These are phyloP conservation scores for Penicillium flavigenum DNA, from an alignment of 495 filamentous ascomycete species.

Conservation along the genomic window DNA sequence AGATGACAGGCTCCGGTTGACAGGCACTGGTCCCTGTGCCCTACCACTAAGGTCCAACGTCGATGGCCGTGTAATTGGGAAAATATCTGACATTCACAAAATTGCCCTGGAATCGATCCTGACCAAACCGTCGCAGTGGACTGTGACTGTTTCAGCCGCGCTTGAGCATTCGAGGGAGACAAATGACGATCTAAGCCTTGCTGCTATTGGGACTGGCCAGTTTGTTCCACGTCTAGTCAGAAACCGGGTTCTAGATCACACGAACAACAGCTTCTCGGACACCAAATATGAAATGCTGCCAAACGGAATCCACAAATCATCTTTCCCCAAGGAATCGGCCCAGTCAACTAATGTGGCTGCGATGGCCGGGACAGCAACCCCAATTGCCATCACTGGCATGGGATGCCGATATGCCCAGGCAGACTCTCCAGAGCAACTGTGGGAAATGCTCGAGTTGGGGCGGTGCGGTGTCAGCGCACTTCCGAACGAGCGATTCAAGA, in stretches of 20 bases:
- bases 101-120: constrained; percentile 1
- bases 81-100: not conserved
- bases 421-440: constrained; percentile 43
- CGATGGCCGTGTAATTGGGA: not conserved
- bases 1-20: not conserved
- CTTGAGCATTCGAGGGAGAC: not conserved
- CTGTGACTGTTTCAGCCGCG: not conserved
- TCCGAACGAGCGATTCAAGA: constrained; percentile 20
- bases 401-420: constrained; percentile 41
- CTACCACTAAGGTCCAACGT: constrained; percentile 2
- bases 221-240: not conserved
- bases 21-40: not conserved
- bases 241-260: not conserved
- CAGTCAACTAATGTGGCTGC: not conserved
- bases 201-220: not conserved
- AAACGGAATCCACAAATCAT: not conserved
- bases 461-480: constrained; percentile 3
- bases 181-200: not conserved
- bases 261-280: not conserved
- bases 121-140: not conserved
- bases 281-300: not conserved
- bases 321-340: not conserved
- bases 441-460: constrained; percentile 35
- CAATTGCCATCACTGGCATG: constrained; percentile 46
- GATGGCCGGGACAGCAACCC: not conserved